Evolutionary conservation across 805 yeast genomes (phyloP), one percentile per base, ranked within the genome.

Genomic region (Ascoidea rubescens): DNA sequence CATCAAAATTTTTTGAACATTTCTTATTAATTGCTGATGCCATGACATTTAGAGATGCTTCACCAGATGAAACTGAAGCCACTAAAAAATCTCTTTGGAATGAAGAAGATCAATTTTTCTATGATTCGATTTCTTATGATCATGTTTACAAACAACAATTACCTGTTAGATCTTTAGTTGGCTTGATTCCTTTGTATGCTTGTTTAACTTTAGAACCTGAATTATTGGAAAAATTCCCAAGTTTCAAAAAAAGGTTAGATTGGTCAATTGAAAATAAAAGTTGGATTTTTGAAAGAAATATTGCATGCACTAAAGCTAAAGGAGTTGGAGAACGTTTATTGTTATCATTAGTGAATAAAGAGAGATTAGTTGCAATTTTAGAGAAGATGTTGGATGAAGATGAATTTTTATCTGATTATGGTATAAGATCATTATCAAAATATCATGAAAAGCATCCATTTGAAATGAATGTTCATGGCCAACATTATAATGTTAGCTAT

Each of bases 1-100:
- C 96, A 3, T 84, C 95, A 51, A 90, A 89, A 69, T 89, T 89
- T 66, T 88, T 89, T 67, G 96, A 90, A 70, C 97, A 89, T 66
- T 89, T 88, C 67, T 68, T 90, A 54, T 73, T 88, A 62, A 89
- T 89, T 71, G 88, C 96, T 31, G 97, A 89, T 67, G 96, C 96
- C 8, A 85, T 89, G 95, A 80, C 95, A 12, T 86, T 77, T 65
- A 62, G 58, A 10, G 70, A 67, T 42, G 28, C 28, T 21, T 21
- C 28, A 21, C 28, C 28, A 21, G 28, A 21, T 21, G 28, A 21
- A 21, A 68, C 67, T 28, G 73, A 68, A 45, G 70, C 70, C 45
- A 71, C 78, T 14, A 78, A 74, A 46, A 79, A 77, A 57, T 82
- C 90, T 0, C 71, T 89, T 57, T 89, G 97, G 97, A 88, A 87